Conservation (phyloP, 148 eudicot genomes). For the Vaccinium myrtillus region DNA sequence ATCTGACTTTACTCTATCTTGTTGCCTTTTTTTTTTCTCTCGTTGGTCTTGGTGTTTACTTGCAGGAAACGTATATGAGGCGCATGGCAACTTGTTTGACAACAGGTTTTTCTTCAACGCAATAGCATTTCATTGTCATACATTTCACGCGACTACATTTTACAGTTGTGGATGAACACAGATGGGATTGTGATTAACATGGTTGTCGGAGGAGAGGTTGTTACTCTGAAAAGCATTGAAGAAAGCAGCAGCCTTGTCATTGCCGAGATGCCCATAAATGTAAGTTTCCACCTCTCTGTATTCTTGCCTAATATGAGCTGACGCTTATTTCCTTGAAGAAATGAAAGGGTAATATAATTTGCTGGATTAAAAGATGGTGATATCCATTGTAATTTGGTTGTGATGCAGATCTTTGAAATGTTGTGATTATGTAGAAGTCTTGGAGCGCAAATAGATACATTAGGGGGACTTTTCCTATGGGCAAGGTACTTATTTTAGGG, state of each 20-base stretch:
- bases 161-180: constrained; percentile 23
- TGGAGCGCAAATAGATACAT: not conserved
- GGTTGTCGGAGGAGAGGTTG: constrained; percentile 95
- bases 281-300: constrained; percentile 20
- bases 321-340: not conserved
- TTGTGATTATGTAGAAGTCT: constrained; percentile 28
- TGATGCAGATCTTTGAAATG: constrained; percentile 69
- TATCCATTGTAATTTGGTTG: constrained; percentile 2
- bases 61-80: constrained; percentile 81
- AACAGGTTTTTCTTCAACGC: constrained; percentile 45
- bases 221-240: constrained; percentile 71
- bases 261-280: constrained; percentile 75
- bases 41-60: not conserved
- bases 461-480: not conserved
- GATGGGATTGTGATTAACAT: constrained; percentile 87
- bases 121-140: not conserved
- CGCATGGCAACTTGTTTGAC: constrained; percentile 79
- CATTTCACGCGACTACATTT: not conserved
- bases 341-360: not conserved
- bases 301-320: too few species aligned
- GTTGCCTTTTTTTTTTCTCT: not conserved
- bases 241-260: constrained; percentile 72
- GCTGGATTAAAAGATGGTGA: not conserved
- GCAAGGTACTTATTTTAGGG: constrained; percentile 15
- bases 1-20: not conserved